These are phyloP conservation scores for Fusarium luffae DNA, from an alignment of 2,329 filamentous ascomycete species.

Conservation along the genomic window DNA sequence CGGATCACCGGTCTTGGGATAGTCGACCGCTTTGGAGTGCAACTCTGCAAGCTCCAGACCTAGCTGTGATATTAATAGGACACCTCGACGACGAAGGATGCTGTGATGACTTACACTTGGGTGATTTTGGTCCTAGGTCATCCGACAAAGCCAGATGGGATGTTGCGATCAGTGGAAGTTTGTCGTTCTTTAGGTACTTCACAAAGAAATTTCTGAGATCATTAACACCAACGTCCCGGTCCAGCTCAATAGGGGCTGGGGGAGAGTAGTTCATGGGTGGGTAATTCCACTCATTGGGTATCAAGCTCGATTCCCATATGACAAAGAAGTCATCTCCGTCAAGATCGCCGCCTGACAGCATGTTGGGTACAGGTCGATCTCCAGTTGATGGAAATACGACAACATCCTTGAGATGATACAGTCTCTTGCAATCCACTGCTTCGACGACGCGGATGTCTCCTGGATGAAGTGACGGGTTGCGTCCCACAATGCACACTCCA, in stretches of 20 bases:
- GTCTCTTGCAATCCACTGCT: conserved; percentile 78
- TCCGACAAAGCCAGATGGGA: conserved; percentile 86
- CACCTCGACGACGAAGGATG: not conserved
- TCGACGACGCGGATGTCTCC: conserved; percentile 90
- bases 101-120: conserved; percentile 66
- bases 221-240: conserved; percentile 72
- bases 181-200: conserved; percentile 91
- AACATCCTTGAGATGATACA: conserved; percentile 83
- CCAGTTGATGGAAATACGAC: conserved; percentile 88
- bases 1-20: conserved; percentile 86
- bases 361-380: conserved; percentile 86
- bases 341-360: conserved; percentile 95
- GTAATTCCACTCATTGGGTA: conserved; percentile 76
- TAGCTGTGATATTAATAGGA: conserved; percentile 43
- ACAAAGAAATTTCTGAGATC: conserved; percentile 90
- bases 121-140: conserved; percentile 71
- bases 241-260: conserved; percentile 64
- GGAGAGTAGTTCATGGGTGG: conserved; percentile 81
- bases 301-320: conserved; percentile 84
- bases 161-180: conserved; percentile 80
- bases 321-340: conserved; percentile 97
- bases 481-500: conserved; percentile 84
- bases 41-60: conserved; percentile 77
- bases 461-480: conserved; percentile 93
- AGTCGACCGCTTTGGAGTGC: conserved; percentile 94